Evolutionary conservation across 768 basidiomycete genomes (phyloP), one percentile per base, ranked within the genome.

Genomic region (Termitomyces sp.): DNA sequence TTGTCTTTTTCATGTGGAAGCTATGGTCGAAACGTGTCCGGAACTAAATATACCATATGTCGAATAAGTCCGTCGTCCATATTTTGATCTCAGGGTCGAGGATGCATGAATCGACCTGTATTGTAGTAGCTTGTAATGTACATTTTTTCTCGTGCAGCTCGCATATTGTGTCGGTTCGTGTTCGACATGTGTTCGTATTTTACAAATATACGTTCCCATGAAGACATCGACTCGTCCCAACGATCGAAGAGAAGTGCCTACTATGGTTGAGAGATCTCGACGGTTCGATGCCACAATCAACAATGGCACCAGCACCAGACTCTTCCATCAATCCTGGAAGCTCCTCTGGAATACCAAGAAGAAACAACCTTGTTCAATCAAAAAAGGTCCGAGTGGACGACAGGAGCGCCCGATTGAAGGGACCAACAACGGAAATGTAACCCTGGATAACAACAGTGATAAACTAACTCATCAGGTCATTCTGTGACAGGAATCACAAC

Each of bases 21-120:
- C 66, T 69, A 69, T 68, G 72, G 72, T 72, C 70, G 73, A 70
- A 60, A 66, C 65, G 65, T 63, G 63, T 68, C 69, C 74, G 76
- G 75, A 74, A 77, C 69, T 77, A 73, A 37, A 40, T 56, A 56
- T 64, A 56, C 63, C 56, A 60, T 45, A 62, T 43, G 49, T 60
- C 29, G 38, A 70, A 70, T 70, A 71, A 71, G 69, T 72, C 73
- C 71, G 70, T 60, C 49, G 66, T 66, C 60, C 25, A 25, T 60
- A 52, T 38, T 60, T 52, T 64, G 63, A 69, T 69, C 65, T 73
- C 74, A 76, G 74, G 74, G 75, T 73, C 70, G 67, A 57, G 51
- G 47, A 57, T 65, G 65, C 61, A 68, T 53, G 48, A 36, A 2
- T 56, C 20, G 29, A 25, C n/a, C 38, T 49, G 50, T 25, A 25